Evolutionary conservation across 345 rosid species (phyloP), one percentile per base, ranked within the genome.

Genomic region (Ceriops decandra): DNA sequence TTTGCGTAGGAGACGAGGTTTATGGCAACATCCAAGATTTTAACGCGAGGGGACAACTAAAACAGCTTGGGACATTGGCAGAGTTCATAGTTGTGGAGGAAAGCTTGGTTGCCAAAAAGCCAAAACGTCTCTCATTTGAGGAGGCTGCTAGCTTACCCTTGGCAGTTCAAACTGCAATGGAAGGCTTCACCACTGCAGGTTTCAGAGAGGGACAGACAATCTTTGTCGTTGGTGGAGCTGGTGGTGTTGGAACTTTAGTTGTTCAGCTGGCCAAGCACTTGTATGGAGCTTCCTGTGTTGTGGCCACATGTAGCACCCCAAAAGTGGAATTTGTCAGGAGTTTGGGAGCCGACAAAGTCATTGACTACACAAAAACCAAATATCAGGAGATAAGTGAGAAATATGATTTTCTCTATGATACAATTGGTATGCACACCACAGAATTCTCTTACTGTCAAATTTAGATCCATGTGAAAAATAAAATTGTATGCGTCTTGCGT

Each of bases 71-170:
- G 49, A 79, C 87, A 6, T 77, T 84, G 46, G 87, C 85, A 53
- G 82, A 79, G 69, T 81, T 76, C 76, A 68, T 52, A 62, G 77
- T 54, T 0, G 82, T 79, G 57, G 87, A 84, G 70, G 83, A 84
- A 64, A 72, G 64, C 62, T 28, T 84, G 74, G 73, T 77, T 13
- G 87, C 79, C 30, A 35, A 19, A 57, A 84, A 79, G 66, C 87
- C 87, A 4, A 59, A 36, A 60, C 70, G 62, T 63, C 67, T 84
- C 17, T 74, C 85, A 54, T 84, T 79, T 24, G 87, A 81, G 69
- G 82, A 84, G 60, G 87, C 87, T 5, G 85, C 87, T 0, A 79
- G 87, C 72, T 73, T 84, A 74, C 87, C 87, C 21, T 63, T 84
- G 20, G 87, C 85, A 5, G 70, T 76, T 67, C 82, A 84, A 72